Evolutionary conservation across 2,329 filamentous ascomycete genomes (phyloP), one percentile per base, ranked within the genome.

Genomic region (Thermothelomyces thermophilus): DNA sequence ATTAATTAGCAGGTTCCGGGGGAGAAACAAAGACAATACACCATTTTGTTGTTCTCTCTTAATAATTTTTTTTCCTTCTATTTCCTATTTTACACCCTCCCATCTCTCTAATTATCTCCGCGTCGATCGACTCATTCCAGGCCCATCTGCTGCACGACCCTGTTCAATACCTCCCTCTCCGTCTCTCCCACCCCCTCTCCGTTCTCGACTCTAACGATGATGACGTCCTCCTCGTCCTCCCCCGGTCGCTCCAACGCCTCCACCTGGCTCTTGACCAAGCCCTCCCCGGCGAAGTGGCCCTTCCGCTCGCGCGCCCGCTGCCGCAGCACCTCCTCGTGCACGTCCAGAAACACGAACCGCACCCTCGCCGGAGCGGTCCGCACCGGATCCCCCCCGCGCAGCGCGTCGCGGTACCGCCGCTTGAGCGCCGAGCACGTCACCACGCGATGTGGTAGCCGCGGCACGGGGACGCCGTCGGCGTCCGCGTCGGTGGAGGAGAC

Each of bases 381-480:
- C n/a, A n/a, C n/a, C n/a, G n/a, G n/a, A n/a, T n/a, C n/a, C n/a
- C n/a, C n/a, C n/a, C n/a, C n/a, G 2, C 81, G 75, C 58, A 84
- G 76, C 28, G 83, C 73, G 54, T 89, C 84, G 51, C 86, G 80
- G 70, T 90, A 90, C 65, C 84, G 85, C 56, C 81, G 80, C 68
- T 89, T 89, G 16, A 90, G 72, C 0, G 86, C 86, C n/a, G 83
- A 87, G 71, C 86, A 90, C 44, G 86, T 87, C 48, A 90, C 77
- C 46, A 90, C 80, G 20, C 88, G 84, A 33, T 83, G 19, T 50
- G 61, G n/a, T n/a, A n/a, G n/a, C n/a, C n/a, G n/a, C n/a, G n/a
- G n/a, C n/a, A n/a, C n/a, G n/a, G n/a, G n/a, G n/a, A n/a, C n/a
- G n/a, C n/a, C n/a, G n/a, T n/a, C n/a, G n/a, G n/a, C n/a, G n/a